A percentile compares a stretch with the other conserved stretches of the same genome.
These are phyloP conservation scores for Comarum palustre DNA, from an alignment of 306 rosid species.

Conservation along the genomic window DNA sequence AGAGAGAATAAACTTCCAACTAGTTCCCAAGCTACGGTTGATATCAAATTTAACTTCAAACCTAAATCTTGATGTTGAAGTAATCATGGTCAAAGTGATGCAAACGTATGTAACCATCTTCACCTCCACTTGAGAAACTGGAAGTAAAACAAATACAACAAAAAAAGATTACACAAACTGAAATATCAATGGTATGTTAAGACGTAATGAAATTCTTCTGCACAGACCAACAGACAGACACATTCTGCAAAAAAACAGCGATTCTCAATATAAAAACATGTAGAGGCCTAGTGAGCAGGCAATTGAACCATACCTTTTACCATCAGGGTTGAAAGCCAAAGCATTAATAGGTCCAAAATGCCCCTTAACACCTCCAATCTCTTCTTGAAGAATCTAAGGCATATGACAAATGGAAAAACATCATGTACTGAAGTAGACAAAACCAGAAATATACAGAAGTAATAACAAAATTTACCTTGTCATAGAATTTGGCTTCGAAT, in stretches of 20 bases:
- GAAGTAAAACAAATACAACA: not conserved
- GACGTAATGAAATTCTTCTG: not conserved
- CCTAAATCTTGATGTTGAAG: constrained; percentile 76
- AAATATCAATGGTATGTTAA: not conserved
- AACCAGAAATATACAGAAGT: not conserved
- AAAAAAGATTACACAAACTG: not conserved
- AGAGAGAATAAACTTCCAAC: not conserved
- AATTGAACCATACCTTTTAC: constrained; percentile 57
- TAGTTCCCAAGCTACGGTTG: not conserved
- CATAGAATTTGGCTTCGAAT: constrained; percentile 87
- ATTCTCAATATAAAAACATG: not conserved
- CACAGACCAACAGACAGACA: not conserved
- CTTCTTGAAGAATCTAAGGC: constrained; percentile 86
- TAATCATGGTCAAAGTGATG: constrained; percentile 91
- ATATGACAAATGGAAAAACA: constrained; percentile 7
- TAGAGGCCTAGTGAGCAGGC: not conserved
- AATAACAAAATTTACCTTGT: constrained; percentile 61
- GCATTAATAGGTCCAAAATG: constrained; percentile 98
- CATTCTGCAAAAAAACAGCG: not conserved
- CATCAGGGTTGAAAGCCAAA: constrained; percentile 91
- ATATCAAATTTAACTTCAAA: constrained; percentile 21
- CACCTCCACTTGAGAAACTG: constrained; percentile 97
- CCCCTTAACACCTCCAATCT: constrained; percentile 96
- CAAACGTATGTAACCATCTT: constrained; percentile 87
- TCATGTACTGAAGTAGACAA: constrained; percentile 14